Conservation (phyloP, 768 basidiomycete species). For the Auriscalpium orientale region DNA sequence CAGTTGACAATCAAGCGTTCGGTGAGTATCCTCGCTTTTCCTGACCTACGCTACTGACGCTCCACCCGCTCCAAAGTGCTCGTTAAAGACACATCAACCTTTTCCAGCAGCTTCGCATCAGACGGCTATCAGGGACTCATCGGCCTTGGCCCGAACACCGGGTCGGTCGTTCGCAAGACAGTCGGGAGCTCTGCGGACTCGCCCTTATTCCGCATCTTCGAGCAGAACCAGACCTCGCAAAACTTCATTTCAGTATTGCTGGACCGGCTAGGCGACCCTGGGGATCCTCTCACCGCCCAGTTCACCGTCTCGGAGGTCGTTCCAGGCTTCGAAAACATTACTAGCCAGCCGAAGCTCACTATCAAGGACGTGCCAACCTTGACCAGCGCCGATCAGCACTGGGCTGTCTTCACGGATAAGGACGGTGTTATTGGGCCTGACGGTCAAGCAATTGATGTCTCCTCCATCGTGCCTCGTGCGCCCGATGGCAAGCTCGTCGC, state of each 20-base stretch:
- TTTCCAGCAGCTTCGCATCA: slow-evolving; percentile 49
- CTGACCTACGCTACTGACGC: background rate
- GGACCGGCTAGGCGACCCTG: slow-evolving; percentile 49
- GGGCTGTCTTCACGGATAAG: slow-evolving; percentile 67
- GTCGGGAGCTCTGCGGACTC: slow-evolving; percentile 47
- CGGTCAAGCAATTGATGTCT: slow-evolving; percentile 48
- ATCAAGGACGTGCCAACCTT: slow-evolving; percentile 58
- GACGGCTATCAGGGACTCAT: slow-evolving; percentile 68
- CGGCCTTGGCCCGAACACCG: slow-evolving; percentile 72
- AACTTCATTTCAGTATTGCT: slow-evolving; percentile 69
- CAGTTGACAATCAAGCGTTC: slow-evolving; percentile 58
- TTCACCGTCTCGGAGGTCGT: slow-evolving; percentile 62
- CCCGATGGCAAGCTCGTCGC: slow-evolving; percentile 59
- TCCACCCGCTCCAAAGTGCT: slow-evolving; percentile 36
- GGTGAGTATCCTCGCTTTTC: slow-evolving; percentile 31
- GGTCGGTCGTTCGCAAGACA: slow-evolving; percentile 54
- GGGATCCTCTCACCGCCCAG: slow-evolving; percentile 48
- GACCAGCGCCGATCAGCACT: slow-evolving; percentile 67
- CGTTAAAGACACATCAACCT: slow-evolving; percentile 54
- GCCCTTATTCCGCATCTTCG: slow-evolving; percentile 59
- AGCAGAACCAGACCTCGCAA: slow-evolving; percentile 41
- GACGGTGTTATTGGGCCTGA: slow-evolving; percentile 72
- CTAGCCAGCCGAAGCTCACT: slow-evolving; percentile 53
- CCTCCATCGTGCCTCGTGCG: slow-evolving; percentile 64
- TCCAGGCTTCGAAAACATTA: slow-evolving; percentile 54